These are phyloP conservation scores for Bjerkandera adusta DNA, from an alignment of 1,284 basidiomycete species.

Conservation along the genomic window DNA sequence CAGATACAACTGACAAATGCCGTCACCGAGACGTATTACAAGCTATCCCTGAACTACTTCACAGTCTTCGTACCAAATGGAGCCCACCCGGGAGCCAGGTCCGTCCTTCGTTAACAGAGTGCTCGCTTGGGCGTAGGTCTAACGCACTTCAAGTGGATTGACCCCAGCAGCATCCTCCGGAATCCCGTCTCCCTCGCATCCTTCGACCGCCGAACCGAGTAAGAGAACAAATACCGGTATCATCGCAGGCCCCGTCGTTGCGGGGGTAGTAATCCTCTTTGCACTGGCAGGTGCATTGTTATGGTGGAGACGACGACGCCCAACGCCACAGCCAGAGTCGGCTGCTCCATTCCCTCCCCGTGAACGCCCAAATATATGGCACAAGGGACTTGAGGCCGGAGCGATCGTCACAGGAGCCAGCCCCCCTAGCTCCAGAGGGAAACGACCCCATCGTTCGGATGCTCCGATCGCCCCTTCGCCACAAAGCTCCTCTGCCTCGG, in stretches of 20 bases:
- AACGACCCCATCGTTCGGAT: too few relatives aligned
- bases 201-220: background rate
- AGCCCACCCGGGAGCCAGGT: conserved; percentile 2
- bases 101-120: background rate
- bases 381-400: conserved; percentile 11
- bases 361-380: conserved; percentile 8
- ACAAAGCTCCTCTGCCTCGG: too few relatives aligned
- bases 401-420: background rate
- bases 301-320: conserved; percentile 1
- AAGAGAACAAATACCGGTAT: conserved; percentile 8
- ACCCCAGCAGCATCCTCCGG: background rate
- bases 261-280: background rate
- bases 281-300: background rate
- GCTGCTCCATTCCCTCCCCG: conserved; percentile 6
- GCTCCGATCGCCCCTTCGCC: too few relatives aligned
- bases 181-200: background rate
- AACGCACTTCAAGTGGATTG: background rate
- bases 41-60: conserved; percentile 11
- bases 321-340: background rate
- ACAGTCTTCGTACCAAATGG: conserved; percentile 8
- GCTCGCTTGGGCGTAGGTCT: background rate
- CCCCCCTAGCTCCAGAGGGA: background rate
- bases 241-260: conserved; percentile 13
- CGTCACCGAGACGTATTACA: conserved; percentile 6
- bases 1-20: conserved; percentile 7